These are phyloP conservation scores for Marasmius fiardii DNA, from an alignment of 1,284 basidiomycete genomes.

Conservation along the genomic window DNA sequence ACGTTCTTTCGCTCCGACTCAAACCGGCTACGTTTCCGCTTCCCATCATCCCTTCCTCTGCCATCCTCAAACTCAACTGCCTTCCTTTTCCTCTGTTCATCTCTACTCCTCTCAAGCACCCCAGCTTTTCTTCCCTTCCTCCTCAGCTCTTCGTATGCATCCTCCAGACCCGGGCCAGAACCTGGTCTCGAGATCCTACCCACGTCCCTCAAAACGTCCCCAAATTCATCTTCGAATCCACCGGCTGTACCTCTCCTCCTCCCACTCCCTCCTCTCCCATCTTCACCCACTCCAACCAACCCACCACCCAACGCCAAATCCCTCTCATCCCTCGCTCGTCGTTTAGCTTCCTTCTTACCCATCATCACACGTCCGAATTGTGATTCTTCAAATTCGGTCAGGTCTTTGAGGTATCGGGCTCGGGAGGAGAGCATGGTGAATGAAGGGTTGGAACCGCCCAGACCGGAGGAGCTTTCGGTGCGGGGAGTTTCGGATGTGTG, in stretches of 20 bases:
- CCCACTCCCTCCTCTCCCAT: slow-evolving; percentile 43
- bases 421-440: slow-evolving; percentile 53
- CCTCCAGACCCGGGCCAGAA: slow-evolving; percentile 35
- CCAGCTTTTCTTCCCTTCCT: slow-evolving; percentile 63
- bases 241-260: slow-evolving; percentile 61
- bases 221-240: slow-evolving; percentile 82
- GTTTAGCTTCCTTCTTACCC: slow-evolving; percentile 85
- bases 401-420: slow-evolving; percentile 75
- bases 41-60: slow-evolving; percentile 37
- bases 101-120: slow-evolving; percentile 52
- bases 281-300: slow-evolving; percentile 27
- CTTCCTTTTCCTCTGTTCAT: slow-evolving; percentile 30
- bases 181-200: slow-evolving; percentile 37
- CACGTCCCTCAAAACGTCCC: slow-evolving; percentile 69
- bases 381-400: slow-evolving; percentile 93
- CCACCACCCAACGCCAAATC: slow-evolving; percentile 87
- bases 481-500: slow-evolving; percentile 56
- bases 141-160: slow-evolving; percentile 77
- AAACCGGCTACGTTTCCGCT: slow-evolving; percentile 72
- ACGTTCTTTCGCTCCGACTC: slow-evolving; percentile 66
- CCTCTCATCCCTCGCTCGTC: slow-evolving; percentile 84
- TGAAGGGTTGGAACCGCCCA: slow-evolving; percentile 56
- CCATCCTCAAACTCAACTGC: slow-evolving; percentile 38
- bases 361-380: slow-evolving; percentile 92
- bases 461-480: slow-evolving; percentile 75